Evolutionary conservation across 345 rosid genomes (phyloP), one percentile per base, ranked within the genome.

Genomic region (Combretum micranthum): DNA sequence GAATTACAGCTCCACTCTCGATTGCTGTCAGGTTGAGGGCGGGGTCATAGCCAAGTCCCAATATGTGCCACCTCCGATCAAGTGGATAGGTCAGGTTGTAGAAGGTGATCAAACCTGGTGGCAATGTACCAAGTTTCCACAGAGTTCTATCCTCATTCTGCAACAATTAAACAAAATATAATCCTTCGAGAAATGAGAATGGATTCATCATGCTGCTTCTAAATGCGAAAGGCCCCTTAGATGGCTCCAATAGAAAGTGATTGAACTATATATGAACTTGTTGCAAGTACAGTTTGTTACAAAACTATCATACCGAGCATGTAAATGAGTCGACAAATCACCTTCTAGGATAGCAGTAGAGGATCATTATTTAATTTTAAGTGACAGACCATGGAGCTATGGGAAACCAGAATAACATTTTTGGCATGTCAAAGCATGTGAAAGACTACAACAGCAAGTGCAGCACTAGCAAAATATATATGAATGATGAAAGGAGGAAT

Each of bases 1-100:
- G 97, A 63, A 93, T 77, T 4, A 90, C 97, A 4, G 88, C 97
- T 49, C 82, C 99, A 49, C 82, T 82, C 63, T 85, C 87, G 64
- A 93, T 85, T 71, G 82, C 90, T 0, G 97, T 90, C 61, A 79
- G 81, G 84, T 93, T 93, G 9, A 93, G 96, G 44, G 97, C 97
- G 13, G 97, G 99, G 61, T 93, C 97, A 48, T 87, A 89, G n/a
- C 99, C 97, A 13, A 93, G 95, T 59, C 99, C 99, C 75, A 93
- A 64, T 18, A 78, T 92, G 54, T 93, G 97, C 97, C 99, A 93
- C 55, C 78, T 67, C 47, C 92, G 71, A 44, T 93, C 90, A 62
- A 93, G 70, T 3, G 99, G 88, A 53, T 64, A 81, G 21, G 92
- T 93, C 57, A 93, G 76, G 72, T 89, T 93, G 69, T 93, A 93